These are phyloP conservation scores for Vachellia collinsii DNA, from an alignment of 306 rosid genomes.

Conservation along the genomic window DNA sequence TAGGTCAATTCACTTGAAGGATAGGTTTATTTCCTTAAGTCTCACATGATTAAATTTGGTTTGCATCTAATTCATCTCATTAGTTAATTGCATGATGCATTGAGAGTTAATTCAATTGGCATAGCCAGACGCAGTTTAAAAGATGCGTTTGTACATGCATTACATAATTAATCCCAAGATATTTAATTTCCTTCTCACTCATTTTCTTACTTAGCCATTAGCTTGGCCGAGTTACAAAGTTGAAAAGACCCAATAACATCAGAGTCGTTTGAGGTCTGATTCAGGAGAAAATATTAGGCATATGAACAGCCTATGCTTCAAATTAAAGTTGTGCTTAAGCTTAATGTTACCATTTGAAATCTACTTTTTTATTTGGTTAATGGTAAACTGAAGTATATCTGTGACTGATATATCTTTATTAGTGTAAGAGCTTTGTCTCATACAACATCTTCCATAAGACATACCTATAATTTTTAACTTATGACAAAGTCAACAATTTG, in stretches of 20 bases:
- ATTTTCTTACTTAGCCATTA: no score
- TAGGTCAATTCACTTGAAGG: neutral
- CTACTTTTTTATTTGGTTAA: neutral
- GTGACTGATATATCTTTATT: neutral
- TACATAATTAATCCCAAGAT: no score
- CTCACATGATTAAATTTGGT: neutral
- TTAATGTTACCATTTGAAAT: no score
- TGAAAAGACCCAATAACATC: neutral
- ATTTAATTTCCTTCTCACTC: no score
- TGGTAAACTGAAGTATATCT: neutral
- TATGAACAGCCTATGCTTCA: neutral
- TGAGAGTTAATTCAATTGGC: neutral
- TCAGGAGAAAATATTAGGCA: no score
- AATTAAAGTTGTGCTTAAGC: no score
- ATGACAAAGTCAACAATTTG: neutral
- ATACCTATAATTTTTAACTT: neutral
- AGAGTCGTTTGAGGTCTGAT: neutral
- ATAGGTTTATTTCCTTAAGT: neutral
- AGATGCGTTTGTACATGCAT: neutral
- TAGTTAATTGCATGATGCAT: neutral
- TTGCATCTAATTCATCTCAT: neutral
- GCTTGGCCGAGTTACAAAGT: neutral
- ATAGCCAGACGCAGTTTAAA: neutral
- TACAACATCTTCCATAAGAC: neutral
- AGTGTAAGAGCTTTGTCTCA: neutral